Conservation (phyloP, 2,329 filamentous ascomycete species). For the Trichoderma koningiopsis region DNA sequence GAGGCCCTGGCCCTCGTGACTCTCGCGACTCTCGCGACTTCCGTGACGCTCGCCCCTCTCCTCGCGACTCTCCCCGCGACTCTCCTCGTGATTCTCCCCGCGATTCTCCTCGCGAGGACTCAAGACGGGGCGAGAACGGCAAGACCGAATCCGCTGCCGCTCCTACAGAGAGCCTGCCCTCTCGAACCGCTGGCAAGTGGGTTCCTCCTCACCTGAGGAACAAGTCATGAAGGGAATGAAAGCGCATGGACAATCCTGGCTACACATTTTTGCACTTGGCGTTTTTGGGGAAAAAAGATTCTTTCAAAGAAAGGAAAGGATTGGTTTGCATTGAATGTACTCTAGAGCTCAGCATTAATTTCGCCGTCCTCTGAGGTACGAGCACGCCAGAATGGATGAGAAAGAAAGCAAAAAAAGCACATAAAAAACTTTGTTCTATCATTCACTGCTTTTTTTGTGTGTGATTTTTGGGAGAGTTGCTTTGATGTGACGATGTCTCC, state of each 20-base stretch:
- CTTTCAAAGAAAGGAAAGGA: slow-evolving; percentile 32
- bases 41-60: not conserved
- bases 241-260: slow-evolving; percentile 25
- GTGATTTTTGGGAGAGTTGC: not conserved
- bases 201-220: slow-evolving; percentile 53
- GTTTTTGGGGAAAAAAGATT: slow-evolving; percentile 37
- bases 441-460: slow-evolving; percentile 3
- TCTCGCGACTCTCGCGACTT: not conserved
- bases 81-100: not conserved
- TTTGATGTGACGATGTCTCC: not conserved
- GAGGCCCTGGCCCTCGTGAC: slow-evolving; percentile 24
- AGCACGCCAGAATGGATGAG: slow-evolving; percentile 37
- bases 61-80: slow-evolving; percentile 10
- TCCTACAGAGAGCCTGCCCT: slow-evolving; percentile 53
- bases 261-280: slow-evolving; percentile 39
- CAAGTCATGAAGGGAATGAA: slow-evolving; percentile 32
- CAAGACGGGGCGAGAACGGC: slow-evolving; percentile 47
- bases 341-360: slow-evolving; percentile 42
- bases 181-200: slow-evolving; percentile 60
- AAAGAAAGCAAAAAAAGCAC: slow-evolving; percentile 25
- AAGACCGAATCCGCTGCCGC: slow-evolving; percentile 47
- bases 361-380: slow-evolving; percentile 36
- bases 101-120: slow-evolving; percentile 32
- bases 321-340: slow-evolving; percentile 41
- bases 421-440: not conserved